Base-by-base conservation (phyloP, 768 basidiomycete genomes). In the Lentinula lateritia region DNA sequence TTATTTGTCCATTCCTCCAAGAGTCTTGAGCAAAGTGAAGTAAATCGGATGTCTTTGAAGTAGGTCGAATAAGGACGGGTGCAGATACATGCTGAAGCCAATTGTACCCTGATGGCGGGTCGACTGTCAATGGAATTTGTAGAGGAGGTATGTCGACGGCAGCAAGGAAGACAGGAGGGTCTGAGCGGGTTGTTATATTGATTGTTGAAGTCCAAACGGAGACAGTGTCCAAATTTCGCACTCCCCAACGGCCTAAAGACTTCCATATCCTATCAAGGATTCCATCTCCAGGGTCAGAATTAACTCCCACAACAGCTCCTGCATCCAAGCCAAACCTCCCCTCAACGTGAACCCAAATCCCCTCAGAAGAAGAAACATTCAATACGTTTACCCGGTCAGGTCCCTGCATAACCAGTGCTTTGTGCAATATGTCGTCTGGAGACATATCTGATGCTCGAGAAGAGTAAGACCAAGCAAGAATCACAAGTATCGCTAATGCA, bases 391-490 rank as follows among this genome's bases (percentile, higher is more conserved):
- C 72, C 28, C 77, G 73, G 65, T 86, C 81, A 0, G 90, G 89
- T 1, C 87, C 87, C 46, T 76, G 71, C 50, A 89, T 72, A 9
- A 83, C 77, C 15, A 92, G 67, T 18, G 82, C 81, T 13, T 78
- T 74, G 42, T 82, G 73, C 39, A 90, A 69, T 58, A 90, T 70
- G 64, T 85, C 83, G 63, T 89, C 80, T 12, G 86, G 78, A 2
- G 84, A 81, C 15, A 84, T 66, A 60, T 72, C 70, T 13, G 83
- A 79, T 0, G 82, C 82, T 36, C 77, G 78, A 16, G 86, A 76
- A 18, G 85, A 83, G 66, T 90, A 92, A 3, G 85, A 85, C 76
- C 83, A 89, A 5, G 83, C 86, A 8, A 90, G 73, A 16, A 89
- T 66, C 3, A 74, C 78, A 9, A 85, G 50, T 3, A 79, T 54